Conservation (phyloP, 345 rosid genomes). For the Gossypium ekmanianum region DNA sequence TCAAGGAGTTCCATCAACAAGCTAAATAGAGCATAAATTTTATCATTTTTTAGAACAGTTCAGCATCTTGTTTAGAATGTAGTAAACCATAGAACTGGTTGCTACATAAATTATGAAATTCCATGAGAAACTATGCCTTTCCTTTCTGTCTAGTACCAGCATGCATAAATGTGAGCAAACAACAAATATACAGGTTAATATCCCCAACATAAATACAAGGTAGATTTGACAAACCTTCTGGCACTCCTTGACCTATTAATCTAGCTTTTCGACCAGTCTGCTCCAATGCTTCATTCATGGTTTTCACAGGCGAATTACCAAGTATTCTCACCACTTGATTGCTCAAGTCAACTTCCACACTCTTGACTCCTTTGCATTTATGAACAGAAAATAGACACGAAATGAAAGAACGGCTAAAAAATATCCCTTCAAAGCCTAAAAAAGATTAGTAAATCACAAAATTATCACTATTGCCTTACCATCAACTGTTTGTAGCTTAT, state of each 20-base stretch:
- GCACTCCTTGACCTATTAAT: slow-evolving; percentile 89
- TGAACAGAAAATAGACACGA: slow-evolving; percentile 9
- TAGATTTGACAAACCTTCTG: slow-evolving; percentile 59
- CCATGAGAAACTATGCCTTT: background rate
- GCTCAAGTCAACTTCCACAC: slow-evolving; percentile 75
- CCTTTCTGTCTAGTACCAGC: background rate
- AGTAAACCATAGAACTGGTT: background rate
- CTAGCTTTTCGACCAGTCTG: slow-evolving; percentile 83
- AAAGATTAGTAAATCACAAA: slow-evolving; percentile 3
- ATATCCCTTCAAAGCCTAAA: background rate
- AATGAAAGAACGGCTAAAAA: background rate
- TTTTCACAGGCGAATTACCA: slow-evolving; percentile 70
- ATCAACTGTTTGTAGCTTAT: slow-evolving; percentile 57
- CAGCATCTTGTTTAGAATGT: background rate
- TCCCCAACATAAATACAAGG: background rate
- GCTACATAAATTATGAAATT: background rate
- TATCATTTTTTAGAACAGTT: background rate
- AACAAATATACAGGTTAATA: background rate
- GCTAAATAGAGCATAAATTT: too few relatives aligned
- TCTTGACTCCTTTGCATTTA: slow-evolving; percentile 56
- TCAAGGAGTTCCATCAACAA: too few relatives aligned
- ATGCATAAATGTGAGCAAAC: background rate
- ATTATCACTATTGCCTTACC: slow-evolving; percentile 38
- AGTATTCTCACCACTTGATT: slow-evolving; percentile 83
- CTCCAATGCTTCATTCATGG: slow-evolving; percentile 79